Evolutionary conservation across 2,329 filamentous ascomycete genomes (phyloP), one percentile per base, ranked within the genome.

Genomic region (Coniella vitis): DNA sequence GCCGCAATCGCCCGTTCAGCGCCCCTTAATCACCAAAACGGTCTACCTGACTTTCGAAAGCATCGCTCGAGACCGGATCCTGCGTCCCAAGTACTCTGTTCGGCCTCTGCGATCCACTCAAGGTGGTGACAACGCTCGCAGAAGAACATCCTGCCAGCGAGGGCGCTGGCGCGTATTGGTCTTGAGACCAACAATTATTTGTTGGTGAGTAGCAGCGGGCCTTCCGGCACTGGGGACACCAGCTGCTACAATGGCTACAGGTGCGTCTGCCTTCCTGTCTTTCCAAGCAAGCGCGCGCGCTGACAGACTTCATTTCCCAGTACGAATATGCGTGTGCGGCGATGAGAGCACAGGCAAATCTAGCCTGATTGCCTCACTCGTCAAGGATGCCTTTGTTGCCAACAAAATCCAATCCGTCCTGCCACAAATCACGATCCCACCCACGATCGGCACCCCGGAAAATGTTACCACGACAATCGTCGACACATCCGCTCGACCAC

Each of bases 381-480:
- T 98, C 65, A 97, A 97, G 65, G 91, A 96, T 65, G 87, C 91
- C 66, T 98, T 97, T 67, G 87, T 97, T 60, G 88, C 86, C 56
- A 88, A 87, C 69, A 95, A 94, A 72, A 96, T 98, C 62, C 91
- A 53, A 31, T 80, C 90, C 13, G 86, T 97, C 53, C 83, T 98
- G 9, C 93, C 93, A 19, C 88, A 91, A 64, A 94, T 98, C 57
- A 96, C 90, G 21, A 90, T 98, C 34, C 91, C 91, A 36, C 90
- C 91, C 19, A 91, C 84, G 60, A 86, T 95, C 57, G 90, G 89
- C 51, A 95, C 90, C 5, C 90, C 90, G 41, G 90, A 97, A 60
- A 95, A 95, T 76, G 89, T 97, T 63, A 95, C 90, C 42, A 98
- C 93, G 12, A 95, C 89, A 57, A 91, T 98, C 60, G 89, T 98